phyloP scores from a whole-genome alignment of 2,329 filamentous ascomycete genomes.

The Periconia digitata region DNA sequence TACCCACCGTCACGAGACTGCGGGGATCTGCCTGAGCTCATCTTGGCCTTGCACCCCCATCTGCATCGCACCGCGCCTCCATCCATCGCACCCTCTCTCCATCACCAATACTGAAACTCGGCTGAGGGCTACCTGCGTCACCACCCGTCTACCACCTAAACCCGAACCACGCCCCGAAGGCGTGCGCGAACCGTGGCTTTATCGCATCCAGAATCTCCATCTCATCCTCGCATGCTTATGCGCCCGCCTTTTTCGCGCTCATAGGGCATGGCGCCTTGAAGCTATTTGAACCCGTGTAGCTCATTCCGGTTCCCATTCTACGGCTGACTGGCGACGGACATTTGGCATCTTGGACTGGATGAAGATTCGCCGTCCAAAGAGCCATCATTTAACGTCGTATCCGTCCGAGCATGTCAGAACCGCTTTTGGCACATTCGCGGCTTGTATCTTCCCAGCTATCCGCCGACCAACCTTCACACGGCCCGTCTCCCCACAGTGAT shows the following conservation, averaged over 20 bases:
- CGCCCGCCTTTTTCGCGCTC: conserved; percentile 8
- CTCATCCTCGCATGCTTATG: conserved; percentile 20
- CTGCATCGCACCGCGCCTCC: conserved; percentile 6
- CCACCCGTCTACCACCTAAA: conserved; percentile 13
- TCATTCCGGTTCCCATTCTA: background rate
- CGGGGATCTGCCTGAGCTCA: conserved; percentile 1
- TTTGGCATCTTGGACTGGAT: conserved; percentile 2
- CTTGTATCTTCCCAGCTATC: conserved; percentile 36
- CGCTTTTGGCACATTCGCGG: conserved; percentile 28
- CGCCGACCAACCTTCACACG: conserved; percentile 29
- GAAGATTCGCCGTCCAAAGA: background rate
- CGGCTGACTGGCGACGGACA: background rate
- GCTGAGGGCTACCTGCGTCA: conserved; percentile 31
- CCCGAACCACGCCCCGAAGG: conserved; percentile 9
- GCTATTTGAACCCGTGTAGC: background rate
- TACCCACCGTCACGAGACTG: conserved; percentile 10
- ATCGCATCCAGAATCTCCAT: conserved; percentile 2
- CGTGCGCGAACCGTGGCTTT: conserved; percentile 7
- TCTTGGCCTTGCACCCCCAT: background rate
- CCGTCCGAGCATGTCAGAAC: conserved; percentile 21
- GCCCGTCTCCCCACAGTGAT: conserved; percentile 28
- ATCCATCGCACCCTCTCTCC: conserved; percentile 10
- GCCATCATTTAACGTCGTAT: background rate
- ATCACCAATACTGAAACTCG: conserved; percentile 6
- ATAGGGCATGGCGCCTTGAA: conserved; percentile 23